Evolutionary conservation across 441 rosid genomes (phyloP).

Genomic region (Mallotus japonicus): DNA sequence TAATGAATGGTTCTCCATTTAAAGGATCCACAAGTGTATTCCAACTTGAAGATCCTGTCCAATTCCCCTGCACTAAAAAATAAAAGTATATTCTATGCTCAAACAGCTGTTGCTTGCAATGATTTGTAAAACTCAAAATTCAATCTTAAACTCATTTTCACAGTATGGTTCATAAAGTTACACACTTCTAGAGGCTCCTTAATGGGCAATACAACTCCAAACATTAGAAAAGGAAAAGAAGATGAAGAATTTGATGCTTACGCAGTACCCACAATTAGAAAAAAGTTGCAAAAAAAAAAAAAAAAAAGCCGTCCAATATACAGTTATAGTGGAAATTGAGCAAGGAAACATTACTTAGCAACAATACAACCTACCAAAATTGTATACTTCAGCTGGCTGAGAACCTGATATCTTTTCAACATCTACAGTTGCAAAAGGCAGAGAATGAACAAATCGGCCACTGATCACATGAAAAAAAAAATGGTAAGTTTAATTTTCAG

Average conservation of each 20-base stretch:
- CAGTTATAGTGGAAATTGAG: neutral
- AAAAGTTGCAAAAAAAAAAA: too few species aligned
- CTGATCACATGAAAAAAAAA: neutral
- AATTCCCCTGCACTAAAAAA: slow-evolving; percentile 83
- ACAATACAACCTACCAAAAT: slow-evolving; percentile 56
- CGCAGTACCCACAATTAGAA: too few species aligned
- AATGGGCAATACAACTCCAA: neutral
- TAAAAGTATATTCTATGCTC: slow-evolving; percentile 15
- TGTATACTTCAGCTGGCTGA: slow-evolving; percentile 77
- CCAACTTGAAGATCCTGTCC: slow-evolving; percentile 67
- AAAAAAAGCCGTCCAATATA: too few species aligned
- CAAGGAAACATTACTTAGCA: neutral
- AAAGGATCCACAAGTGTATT: slow-evolving; percentile 78
- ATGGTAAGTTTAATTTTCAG: neutral
- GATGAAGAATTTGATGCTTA: too few species aligned
- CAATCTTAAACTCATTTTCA: neutral
- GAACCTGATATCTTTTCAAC: slow-evolving; percentile 82
- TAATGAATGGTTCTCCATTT: slow-evolving; percentile 92
- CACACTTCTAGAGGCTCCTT: neutral
- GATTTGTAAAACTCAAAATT: neutral
- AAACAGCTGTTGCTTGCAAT: slow-evolving; percentile 4
- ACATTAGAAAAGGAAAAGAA: neutral
- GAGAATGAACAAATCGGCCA: slow-evolving; percentile 59
- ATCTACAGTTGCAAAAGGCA: slow-evolving; percentile 82
- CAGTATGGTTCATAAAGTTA: neutral